Base-by-base conservation (phyloP, 169 alveolate genomes). In the Prorocentrum cordatum region DNA sequence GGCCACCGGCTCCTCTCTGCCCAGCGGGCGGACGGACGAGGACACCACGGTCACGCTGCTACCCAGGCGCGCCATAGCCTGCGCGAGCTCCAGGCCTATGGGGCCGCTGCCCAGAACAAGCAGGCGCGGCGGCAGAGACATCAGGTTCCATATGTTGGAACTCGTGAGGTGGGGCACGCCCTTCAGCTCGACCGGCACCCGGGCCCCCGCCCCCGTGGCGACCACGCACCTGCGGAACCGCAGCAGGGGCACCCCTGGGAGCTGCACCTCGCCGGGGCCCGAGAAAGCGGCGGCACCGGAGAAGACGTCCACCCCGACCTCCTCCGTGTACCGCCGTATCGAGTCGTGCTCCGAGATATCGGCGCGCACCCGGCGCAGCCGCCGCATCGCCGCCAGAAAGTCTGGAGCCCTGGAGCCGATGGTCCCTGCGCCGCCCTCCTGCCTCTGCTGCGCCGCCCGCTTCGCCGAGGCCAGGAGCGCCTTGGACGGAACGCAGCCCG, bases 261-360 rank as follows among this genome's bases (percentile, higher is more conserved):
- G 2, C 68, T 35, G 9, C 36, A 67, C 77, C 58, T 36, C 35
- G 36, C 39, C n/a, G 3, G 32, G 54, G 12, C 77, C 58, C 3
- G 10, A 22, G 35, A 67, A 67, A 0, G 31, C 29, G 36, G 77
- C 77, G 7, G 3, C 6, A 36, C 77, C 58, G n/a, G 77, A 67
- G 59, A 35, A 31, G 35, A 67, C 29, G 58, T 67, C 77, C 77
- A 67, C 77, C 7, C 77, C 77, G 33, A 67, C 54, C 18, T 38
- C 47, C 12, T 38, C 47, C 22, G 68, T 54, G 54, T 73, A 73
- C n/a, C 84, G 84, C 35, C 50, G 71, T 71, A 75, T 71, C 1
- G 86, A 75, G 62, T 75, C 86, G 59, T 75, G 86, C 47, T 75
- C 67, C 7, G 86, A 75, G 59, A 75, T 75, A 35, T 75, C 86